Conservation (phyloP, 768 basidiomycete genomes). For the Suillus brevipes region DNA sequence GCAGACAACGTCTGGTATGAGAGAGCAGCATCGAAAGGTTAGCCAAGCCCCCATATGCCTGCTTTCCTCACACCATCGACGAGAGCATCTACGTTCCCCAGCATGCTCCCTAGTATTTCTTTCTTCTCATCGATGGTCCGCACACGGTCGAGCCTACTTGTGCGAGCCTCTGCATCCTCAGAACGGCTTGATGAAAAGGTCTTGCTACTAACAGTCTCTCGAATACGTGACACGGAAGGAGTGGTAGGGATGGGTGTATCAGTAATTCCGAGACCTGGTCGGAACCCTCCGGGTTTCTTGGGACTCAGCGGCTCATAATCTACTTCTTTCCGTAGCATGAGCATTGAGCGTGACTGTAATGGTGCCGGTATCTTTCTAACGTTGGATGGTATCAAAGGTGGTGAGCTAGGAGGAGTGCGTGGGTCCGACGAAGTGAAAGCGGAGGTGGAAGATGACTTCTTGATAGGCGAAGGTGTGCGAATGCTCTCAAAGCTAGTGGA, state of each 20-base stretch:
- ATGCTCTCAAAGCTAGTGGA: constrained; percentile 25
- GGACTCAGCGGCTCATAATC: constrained; percentile 77
- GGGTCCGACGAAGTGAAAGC: constrained; percentile 18
- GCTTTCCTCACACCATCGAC: constrained; percentile 86
- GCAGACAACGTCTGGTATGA: not conserved
- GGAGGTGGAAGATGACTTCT: constrained; percentile 34
- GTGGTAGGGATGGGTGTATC: constrained; percentile 14
- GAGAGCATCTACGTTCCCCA: constrained; percentile 90
- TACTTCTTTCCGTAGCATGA: constrained; percentile 69
- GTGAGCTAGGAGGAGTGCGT: constrained; percentile 25
- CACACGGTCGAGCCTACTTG: constrained; percentile 22
- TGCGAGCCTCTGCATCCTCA: constrained; percentile 14
- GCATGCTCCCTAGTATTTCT: constrained; percentile 72
- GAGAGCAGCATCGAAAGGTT: constrained; percentile 3
- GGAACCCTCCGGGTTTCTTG: constrained; percentile 45
- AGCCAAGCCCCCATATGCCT: constrained; percentile 81
- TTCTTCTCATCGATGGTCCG: constrained; percentile 83
- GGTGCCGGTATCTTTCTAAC: constrained; percentile 23
- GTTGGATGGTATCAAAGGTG: constrained; percentile 27
- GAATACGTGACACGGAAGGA: constrained; percentile 12
- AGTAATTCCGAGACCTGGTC: constrained; percentile 31
- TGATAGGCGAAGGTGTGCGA: constrained; percentile 42
- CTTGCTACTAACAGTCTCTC: constrained; percentile 6
- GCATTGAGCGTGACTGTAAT: constrained; percentile 48
- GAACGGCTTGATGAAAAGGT: constrained; percentile 1